Conservation (phyloP, 306 rosid genomes). For the Inga leiocalycina region DNA sequence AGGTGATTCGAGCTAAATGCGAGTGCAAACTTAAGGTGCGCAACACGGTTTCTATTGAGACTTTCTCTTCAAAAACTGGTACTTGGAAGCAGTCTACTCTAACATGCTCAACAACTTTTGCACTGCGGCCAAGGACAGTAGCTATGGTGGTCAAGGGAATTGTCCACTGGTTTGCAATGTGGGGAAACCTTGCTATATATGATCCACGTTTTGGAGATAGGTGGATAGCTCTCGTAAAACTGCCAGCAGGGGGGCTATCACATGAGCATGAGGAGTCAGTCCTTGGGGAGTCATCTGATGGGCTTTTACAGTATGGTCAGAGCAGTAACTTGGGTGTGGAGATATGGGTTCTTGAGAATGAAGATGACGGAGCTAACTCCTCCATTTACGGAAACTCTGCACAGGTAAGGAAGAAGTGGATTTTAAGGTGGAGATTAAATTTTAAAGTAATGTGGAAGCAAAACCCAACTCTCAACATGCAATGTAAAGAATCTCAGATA, state of each 20-base stretch:
- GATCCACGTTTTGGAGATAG: conserved; percentile 71
- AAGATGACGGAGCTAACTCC: conserved; percentile 30
- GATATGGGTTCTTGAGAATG: conserved; percentile 72
- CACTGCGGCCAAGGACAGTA: conserved; percentile 63
- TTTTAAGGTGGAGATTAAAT: conserved; percentile 46
- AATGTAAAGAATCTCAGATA: conserved; percentile 62
- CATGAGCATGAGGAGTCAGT: conserved; percentile 65
- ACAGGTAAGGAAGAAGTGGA: conserved; percentile 49
- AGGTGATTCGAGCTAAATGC: conserved; percentile 76
- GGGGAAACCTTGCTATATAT: conserved; percentile 69
- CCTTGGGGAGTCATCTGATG: conserved; percentile 78
- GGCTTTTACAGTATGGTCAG: conserved; percentile 76
- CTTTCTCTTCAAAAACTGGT: conserved; percentile 71
- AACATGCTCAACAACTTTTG: conserved; percentile 57
- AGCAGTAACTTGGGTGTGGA: conserved; percentile 68
- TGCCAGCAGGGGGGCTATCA: conserved; percentile 58
- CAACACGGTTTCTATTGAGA: conserved; percentile 71
- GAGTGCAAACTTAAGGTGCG: conserved; percentile 59
- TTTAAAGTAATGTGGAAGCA: conserved; percentile 65
- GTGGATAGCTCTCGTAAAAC: conserved; percentile 48
- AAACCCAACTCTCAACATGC: conserved; percentile 46
- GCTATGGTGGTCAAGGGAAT: conserved; percentile 69
- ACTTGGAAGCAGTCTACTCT: conserved; percentile 74
- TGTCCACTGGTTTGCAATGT: conserved; percentile 70
- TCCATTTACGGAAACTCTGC: conserved; percentile 36